phyloP scores from a whole-genome alignment of 495 filamentous ascomycete species.

The Neurospora sublineolata region DNA sequence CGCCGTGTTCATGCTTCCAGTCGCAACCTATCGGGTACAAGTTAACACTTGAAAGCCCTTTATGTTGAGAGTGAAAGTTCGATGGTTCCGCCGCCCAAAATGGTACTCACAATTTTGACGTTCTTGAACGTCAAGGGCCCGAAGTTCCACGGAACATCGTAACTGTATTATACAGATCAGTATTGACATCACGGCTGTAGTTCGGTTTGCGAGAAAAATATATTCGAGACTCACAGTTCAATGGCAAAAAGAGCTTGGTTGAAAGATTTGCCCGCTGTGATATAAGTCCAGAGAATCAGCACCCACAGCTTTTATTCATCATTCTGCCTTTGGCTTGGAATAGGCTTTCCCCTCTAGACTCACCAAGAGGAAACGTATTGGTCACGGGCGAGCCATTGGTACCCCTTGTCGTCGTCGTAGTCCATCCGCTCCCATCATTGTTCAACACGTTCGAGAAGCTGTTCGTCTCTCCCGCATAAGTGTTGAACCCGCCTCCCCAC shows the following conservation, averaged over 20 bases:
- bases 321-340: neutral
- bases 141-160: conserved; percentile 27
- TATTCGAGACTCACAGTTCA: conserved; percentile 17
- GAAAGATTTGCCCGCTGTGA: conserved; percentile 23
- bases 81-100: neutral
- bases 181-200: neutral
- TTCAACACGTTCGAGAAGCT: conserved; percentile 18
- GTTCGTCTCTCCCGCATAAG: conserved; percentile 19
- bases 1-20: conserved; percentile 12
- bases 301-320: neutral
- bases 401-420: conserved; percentile 11
- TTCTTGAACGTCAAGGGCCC: conserved; percentile 27
- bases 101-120: conserved; percentile 25
- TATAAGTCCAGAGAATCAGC: neutral
- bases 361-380: conserved; percentile 17
- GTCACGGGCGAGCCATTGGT: conserved; percentile 12
- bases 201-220: neutral
- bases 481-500: conserved; percentile 32
- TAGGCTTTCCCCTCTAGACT: neutral
- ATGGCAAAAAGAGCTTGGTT: conserved; percentile 31
- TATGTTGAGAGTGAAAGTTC: neutral
- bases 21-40: conserved; percentile 10
- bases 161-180: conserved; percentile 1
- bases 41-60: neutral
- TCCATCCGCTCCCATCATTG: conserved; percentile 12